Evolutionary conservation across 2,329 filamentous ascomycete species (phyloP).

Genomic region (Penicillium sp.): DNA sequence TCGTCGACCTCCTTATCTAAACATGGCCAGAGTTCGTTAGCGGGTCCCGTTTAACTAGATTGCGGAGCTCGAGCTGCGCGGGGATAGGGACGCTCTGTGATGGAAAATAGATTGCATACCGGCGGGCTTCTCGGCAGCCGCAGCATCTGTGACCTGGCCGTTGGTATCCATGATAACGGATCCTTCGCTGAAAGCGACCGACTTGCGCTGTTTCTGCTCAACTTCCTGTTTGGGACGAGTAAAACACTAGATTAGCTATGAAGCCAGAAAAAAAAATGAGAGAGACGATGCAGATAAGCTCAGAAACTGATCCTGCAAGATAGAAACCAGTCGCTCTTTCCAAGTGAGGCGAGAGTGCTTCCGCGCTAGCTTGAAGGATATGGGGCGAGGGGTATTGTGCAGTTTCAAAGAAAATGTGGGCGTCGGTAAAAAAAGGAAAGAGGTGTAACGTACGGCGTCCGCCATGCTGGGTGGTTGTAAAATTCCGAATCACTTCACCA

Average conservation of each 20-base stretch:
- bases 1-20: slow-evolving; percentile 63
- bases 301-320: not conserved
- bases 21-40: slow-evolving; percentile 32
- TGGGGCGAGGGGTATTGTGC: slow-evolving; percentile 33
- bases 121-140: slow-evolving; percentile 75
- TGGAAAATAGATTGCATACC: slow-evolving; percentile 61
- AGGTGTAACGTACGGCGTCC: slow-evolving; percentile 46
- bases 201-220: slow-evolving; percentile 75
- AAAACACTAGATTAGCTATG: slow-evolving; percentile 32
- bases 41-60: slow-evolving; percentile 44
- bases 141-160: slow-evolving; percentile 76
- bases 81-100: slow-evolving; percentile 48
- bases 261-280: slow-evolving; percentile 6
- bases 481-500: slow-evolving; percentile 18
- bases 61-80: slow-evolving; percentile 51
- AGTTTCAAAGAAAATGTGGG: slow-evolving; percentile 42
- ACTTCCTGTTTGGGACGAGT: slow-evolving; percentile 41
- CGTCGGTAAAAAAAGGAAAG: slow-evolving; percentile 38
- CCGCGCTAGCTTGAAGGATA: slow-evolving; percentile 23
- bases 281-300: slow-evolving; percentile 12
- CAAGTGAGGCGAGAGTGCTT: slow-evolving; percentile 8
- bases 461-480: slow-evolving; percentile 37
- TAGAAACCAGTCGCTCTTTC: not conserved
- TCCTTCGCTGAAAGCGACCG: slow-evolving; percentile 89
- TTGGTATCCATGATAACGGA: slow-evolving; percentile 85